Percentiles rank a stretch among this genome's conserved stretches.
These are phyloP conservation scores for Pseudonitzschia multiseries DNA, from an alignment of 108 stramenopile species.

Conservation along the genomic window DNA sequence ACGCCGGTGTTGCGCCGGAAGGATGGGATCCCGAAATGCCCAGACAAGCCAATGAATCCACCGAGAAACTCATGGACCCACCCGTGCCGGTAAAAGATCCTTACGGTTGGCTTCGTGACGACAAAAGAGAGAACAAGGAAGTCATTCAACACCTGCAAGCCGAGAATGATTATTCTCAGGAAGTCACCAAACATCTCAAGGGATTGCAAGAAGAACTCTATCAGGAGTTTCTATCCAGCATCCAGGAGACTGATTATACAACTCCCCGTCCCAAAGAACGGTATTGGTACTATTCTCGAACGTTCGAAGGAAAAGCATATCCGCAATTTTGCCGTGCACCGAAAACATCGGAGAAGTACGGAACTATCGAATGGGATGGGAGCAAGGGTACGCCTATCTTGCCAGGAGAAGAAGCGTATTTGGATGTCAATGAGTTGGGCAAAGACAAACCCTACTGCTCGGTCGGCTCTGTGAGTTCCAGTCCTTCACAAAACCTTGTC, in stretches of 20 bases:
- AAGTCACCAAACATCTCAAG: slow-evolving; percentile 51
- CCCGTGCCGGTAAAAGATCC: slow-evolving; percentile 57
- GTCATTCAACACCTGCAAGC: slow-evolving; percentile 65
- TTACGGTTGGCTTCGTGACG: slow-evolving; percentile 87
- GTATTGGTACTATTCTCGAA: slow-evolving; percentile 81
- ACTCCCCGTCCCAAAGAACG: slow-evolving; percentile 50
- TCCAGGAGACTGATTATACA: slow-evolving; percentile 70
- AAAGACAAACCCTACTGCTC: slow-evolving; percentile 81
- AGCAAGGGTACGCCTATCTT: slow-evolving; percentile 44
- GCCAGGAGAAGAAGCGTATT: slow-evolving; percentile 61
- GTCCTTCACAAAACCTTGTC: slow-evolving; percentile 60
- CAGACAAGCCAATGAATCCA: slow-evolving; percentile 52
- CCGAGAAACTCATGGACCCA: slow-evolving; percentile 57
- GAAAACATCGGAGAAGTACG: slow-evolving; percentile 18
- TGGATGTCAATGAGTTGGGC: slow-evolving; percentile 87
- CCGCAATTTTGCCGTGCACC: slow-evolving; percentile 74
- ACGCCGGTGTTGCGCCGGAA: slow-evolving; percentile 42
- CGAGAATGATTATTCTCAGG: slow-evolving; percentile 72
- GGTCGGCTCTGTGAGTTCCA: slow-evolving; percentile 56
- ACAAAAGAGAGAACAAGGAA: slow-evolving; percentile 55
- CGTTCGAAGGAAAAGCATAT: slow-evolving; percentile 78
- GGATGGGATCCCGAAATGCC: slow-evolving; percentile 34
- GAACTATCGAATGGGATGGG: slow-evolving; percentile 51
- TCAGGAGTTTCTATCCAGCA: slow-evolving; percentile 54
- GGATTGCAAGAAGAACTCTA: slow-evolving; percentile 54